Conservation (phyloP, 2,329 filamentous ascomycete genomes). For the Aphanocladium album region DNA sequence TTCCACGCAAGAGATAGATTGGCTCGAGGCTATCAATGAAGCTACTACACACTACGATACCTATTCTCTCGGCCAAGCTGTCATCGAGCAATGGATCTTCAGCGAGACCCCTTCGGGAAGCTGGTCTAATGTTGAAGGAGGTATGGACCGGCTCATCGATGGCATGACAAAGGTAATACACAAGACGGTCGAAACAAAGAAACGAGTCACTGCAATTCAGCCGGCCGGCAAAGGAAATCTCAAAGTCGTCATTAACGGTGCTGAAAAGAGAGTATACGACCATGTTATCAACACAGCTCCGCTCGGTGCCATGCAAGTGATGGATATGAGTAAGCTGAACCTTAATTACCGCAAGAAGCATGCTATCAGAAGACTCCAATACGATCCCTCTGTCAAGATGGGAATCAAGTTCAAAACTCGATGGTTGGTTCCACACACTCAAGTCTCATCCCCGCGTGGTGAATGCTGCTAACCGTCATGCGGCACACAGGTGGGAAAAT, state of each 20-base stretch:
- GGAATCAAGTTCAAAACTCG: conserved; percentile 29
- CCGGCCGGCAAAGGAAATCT: conserved; percentile 14
- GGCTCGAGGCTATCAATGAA: conserved; percentile 22
- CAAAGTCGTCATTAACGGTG: conserved; percentile 19
- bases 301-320: conserved; percentile 22
- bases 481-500: conserved; percentile 18
- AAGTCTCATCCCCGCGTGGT: not conserved
- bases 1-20: conserved; percentile 26
- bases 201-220: not conserved
- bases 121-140: conserved; percentile 30
- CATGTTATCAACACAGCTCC: conserved; percentile 21
- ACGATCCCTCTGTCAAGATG: conserved; percentile 26
- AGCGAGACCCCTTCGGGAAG: conserved; percentile 15
- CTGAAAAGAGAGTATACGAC: conserved; percentile 12
- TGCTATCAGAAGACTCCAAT: conserved; percentile 26
- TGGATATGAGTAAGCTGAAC: conserved; percentile 21
- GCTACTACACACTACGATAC: conserved; percentile 22
- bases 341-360: conserved; percentile 25
- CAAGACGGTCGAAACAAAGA: not conserved
- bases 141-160: conserved; percentile 17
- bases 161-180: conserved; percentile 5
- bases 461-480: not conserved
- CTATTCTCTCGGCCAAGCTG: conserved; percentile 19
- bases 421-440: conserved; percentile 17
- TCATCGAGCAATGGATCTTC: conserved; percentile 23